phyloP scores from a whole-genome alignment of 2,329 filamentous ascomycete genomes.

The Juglanconis sp. region DNA sequence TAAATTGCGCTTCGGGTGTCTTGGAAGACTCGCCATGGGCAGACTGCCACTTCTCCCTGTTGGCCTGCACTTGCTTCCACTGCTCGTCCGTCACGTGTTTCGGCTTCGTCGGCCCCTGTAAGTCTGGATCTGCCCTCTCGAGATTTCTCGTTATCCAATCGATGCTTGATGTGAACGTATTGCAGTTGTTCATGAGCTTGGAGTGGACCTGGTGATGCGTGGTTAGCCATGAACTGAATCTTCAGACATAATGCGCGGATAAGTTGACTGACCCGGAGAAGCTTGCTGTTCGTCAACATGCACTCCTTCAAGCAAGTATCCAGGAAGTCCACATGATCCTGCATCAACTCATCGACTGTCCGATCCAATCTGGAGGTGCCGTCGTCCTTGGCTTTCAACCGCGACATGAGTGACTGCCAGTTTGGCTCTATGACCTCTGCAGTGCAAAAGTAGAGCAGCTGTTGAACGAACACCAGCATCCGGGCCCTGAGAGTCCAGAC shows the following conservation, averaged over 20 bases:
- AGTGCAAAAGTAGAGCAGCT: conserved; percentile 94
- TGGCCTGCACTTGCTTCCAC: conserved; percentile 56
- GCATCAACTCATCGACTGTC: conserved; percentile 97
- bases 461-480: conserved; percentile 97
- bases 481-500: conserved; percentile 88
- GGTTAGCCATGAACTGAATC: neutral
- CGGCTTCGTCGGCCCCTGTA: conserved; percentile 57
- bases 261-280: conserved; percentile 67
- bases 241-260: neutral
- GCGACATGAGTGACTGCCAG: conserved; percentile 90
- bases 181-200: conserved; percentile 94
- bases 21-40: conserved; percentile 32
- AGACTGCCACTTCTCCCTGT: conserved; percentile 38
- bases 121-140: conserved; percentile 76
- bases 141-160: conserved; percentile 82
- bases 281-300: conserved; percentile 96
- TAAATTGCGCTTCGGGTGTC: conserved; percentile 35
- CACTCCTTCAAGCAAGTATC: conserved; percentile 98
- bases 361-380: conserved; percentile 41
- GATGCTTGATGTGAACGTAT: conserved; percentile 88
- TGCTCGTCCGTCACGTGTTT: conserved; percentile 58
- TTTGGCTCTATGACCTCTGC: conserved; percentile 97
- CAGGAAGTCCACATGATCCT: conserved; percentile 96
- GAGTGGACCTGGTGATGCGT: conserved; percentile 76
- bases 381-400: conserved; percentile 63